Conservation (phyloP, 164 flowering plant species). For the Annona cherimola region DNA sequence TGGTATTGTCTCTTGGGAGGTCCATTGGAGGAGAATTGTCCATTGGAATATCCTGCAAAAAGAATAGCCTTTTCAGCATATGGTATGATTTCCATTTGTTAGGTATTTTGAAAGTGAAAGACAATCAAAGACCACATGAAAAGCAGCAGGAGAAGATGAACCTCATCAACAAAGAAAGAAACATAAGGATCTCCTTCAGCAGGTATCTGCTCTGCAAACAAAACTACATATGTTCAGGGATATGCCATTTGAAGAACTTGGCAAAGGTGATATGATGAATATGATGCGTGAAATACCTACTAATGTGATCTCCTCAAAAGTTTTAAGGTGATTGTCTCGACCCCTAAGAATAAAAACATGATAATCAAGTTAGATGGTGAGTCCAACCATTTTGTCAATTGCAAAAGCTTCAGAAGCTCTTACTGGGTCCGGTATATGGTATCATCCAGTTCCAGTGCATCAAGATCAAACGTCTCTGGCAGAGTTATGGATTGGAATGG, state of each 20-base stretch:
- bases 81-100: not conserved
- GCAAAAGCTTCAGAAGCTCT: not conserved
- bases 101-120: not conserved
- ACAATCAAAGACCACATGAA: not conserved
- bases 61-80: slow-evolving; percentile 1
- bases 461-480: slow-evolving; percentile 62
- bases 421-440: slow-evolving; percentile 28
- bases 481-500: slow-evolving; percentile 64
- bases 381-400: not conserved
- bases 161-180: slow-evolving; percentile 59
- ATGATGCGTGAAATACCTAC: slow-evolving; percentile 33
- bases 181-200: slow-evolving; percentile 47
- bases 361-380: not conserved
- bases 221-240: not conserved
- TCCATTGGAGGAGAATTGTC: slow-evolving; percentile 9
- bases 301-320: slow-evolving; percentile 70
- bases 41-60: slow-evolving; percentile 37
- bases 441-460: slow-evolving; percentile 49
- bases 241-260: not conserved
- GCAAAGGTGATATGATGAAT: not conserved
- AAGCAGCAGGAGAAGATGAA: slow-evolving; percentile 10
- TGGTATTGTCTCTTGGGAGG: no score
- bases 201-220: slow-evolving; percentile 53
- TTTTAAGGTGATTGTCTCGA: slow-evolving; percentile 49
- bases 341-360: slow-evolving; percentile 25